Evolutionary conservation across 352 stramenopile species (phyloP), one percentile per base, ranked within the genome.

Genomic region (Heterotrichella gracilis): DNA sequence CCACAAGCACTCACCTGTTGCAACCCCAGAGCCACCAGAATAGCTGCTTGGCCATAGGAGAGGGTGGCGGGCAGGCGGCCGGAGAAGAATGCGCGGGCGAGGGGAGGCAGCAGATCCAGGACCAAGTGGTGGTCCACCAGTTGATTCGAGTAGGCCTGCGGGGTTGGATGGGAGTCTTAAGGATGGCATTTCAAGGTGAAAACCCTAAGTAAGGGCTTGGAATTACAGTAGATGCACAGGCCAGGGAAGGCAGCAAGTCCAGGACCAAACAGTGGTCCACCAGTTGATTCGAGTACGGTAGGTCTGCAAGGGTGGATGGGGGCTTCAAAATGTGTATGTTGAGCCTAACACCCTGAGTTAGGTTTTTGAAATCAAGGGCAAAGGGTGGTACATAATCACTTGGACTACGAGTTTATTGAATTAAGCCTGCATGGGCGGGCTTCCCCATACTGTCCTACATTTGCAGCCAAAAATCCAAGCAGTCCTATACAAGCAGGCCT

Each of bases 51-150:
- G 70, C 96, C 78, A 73, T 88, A 88, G 40, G 87, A 95, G n/a
- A 96, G 74, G 70, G 81, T 84, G n/a, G 79, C 71, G 24, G 87
- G 87, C 69, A 98, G 82, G 13, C 89, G 81, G 69, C 88, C 80
- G 41, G 92, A 77, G 75, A 98, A 98, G 76, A 94, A 96, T 1
- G 98, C 74, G n/a, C 85, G 79, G 25, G 86, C 81, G 17, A 98
- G 76, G 24, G 80, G 83, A 25, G 91, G 89, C 39, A 99, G 74
- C 22, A 98, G 78, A 77, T 99, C 93, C 19, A 92, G 87, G 68
- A 99, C 91, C 73, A 98, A 87, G 80, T 98, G 93, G 79, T 98
- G 95, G 79, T 99, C 93, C 70, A 94, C 94, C 68, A 98, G 80
- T 76, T 98, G 97, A 73, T 93, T 86, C 25, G 88, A 81, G 78